A percentile compares a stretch with the other conserved stretches of the same genome.
Conservation (phyloP, 192 early-diverging fungal genomes). For the Coemansia sp. region DNA sequence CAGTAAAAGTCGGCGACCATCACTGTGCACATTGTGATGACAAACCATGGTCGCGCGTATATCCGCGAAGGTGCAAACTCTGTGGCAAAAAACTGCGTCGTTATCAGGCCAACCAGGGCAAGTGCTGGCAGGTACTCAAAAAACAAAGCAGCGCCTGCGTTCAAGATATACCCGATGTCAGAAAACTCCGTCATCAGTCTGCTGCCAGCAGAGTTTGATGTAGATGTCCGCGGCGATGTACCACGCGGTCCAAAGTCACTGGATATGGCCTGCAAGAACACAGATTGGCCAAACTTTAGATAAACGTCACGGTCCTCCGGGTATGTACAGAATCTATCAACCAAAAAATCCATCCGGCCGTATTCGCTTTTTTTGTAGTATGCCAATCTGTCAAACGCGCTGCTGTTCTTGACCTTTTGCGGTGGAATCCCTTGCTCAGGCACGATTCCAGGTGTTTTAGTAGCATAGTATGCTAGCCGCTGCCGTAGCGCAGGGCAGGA, state of each 20-base stretch:
- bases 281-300: slow-evolving; percentile 43
- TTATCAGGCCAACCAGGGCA: slow-evolving; percentile 25
- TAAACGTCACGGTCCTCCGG: slow-evolving; percentile 40
- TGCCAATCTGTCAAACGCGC: slow-evolving; percentile 4
- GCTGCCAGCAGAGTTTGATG: slow-evolving; percentile 1
- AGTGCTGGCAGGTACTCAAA: slow-evolving; percentile 46
- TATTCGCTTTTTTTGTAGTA: slow-evolving; percentile 42
- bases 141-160: slow-evolving; percentile 15
- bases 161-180: slow-evolving; percentile 31
- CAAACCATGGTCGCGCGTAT: slow-evolving; percentile 36
- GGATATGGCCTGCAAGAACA: slow-evolving; percentile 42
- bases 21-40: slow-evolving; percentile 26
- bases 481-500: slow-evolving; percentile 29
- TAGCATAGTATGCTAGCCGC: slow-evolving; percentile 15
- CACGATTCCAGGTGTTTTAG: slow-evolving; percentile 10
- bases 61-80: slow-evolving; percentile 43
- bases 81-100: slow-evolving; percentile 32
- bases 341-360: slow-evolving; percentile 43
- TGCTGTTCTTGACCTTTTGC: slow-evolving; percentile 5
- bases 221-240: slow-evolving; percentile 20
- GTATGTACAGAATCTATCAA: slow-evolving; percentile 45
- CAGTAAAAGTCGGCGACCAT: slow-evolving; percentile 40
- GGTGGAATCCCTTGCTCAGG: slow-evolving; percentile 25
- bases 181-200: slow-evolving; percentile 17
- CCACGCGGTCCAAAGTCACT: slow-evolving; percentile 40